phyloP scores from a whole-genome alignment of 768 basidiomycete genomes.

The Tricholoma sp. region DNA sequence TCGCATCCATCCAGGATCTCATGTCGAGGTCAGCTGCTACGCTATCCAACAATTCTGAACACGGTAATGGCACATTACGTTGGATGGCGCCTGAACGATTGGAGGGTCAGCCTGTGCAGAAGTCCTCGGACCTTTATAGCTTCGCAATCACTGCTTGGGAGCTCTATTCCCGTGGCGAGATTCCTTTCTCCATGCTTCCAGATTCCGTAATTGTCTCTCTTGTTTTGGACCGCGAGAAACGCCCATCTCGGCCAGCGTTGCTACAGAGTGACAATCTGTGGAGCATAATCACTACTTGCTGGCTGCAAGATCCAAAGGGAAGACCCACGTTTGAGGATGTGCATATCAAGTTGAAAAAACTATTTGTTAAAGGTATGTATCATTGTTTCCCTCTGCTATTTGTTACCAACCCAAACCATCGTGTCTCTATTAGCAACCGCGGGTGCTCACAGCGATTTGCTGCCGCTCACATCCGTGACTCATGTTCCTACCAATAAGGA shows the following conservation, averaged over 20 bases:
- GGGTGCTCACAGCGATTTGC: too few relatives aligned
- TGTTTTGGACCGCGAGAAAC: constrained; percentile 16
- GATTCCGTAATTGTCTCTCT: constrained; percentile 9
- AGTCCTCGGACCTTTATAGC: constrained; percentile 32
- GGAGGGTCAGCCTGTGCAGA: constrained; percentile 23
- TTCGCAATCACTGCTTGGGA: constrained; percentile 40
- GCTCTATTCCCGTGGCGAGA: constrained; percentile 31
- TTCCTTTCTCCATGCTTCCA: constrained; percentile 18
- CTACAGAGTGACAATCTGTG: constrained; percentile 15
- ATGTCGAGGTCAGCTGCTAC: constrained; percentile 15
- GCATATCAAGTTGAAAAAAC: constrained; percentile 1
- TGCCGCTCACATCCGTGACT: too few relatives aligned
- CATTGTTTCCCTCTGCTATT: not conserved
- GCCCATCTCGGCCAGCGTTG: constrained; percentile 17
- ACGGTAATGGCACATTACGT: constrained; percentile 24
- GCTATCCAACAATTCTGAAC: constrained; percentile 9
- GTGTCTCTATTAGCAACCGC: not conserved
- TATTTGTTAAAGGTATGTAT: not conserved
- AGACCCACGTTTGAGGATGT: constrained; percentile 17
- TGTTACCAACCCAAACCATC: not conserved
- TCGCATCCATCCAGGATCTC: constrained; percentile 32
- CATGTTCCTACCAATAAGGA: too few relatives aligned
- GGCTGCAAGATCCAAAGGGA: constrained; percentile 16
- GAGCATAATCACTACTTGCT: constrained; percentile 18
- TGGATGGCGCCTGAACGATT: constrained; percentile 46